Evolutionary conservation across 352 stramenopile species (phyloP).

Genomic region (Blastocystis sp.): DNA sequence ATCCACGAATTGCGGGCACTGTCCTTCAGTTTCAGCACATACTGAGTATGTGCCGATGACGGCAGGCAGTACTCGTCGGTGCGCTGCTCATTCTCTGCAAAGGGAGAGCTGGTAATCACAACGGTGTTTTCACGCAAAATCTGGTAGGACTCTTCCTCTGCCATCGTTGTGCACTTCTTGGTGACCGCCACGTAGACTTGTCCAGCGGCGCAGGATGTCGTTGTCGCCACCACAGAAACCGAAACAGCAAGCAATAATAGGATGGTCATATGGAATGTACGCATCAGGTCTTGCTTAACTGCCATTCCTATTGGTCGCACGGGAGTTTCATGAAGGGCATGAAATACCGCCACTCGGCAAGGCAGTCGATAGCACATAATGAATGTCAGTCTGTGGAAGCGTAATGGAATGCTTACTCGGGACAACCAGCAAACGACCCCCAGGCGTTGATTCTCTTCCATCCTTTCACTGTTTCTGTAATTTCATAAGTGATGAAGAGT

Average conservation of each 20-base stretch:
- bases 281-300: neutral
- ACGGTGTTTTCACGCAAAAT: neutral
- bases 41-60: neutral
- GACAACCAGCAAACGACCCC: too few relatives aligned
- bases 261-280: neutral
- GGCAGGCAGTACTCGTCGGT: conserved; percentile 3
- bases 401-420: too few relatives aligned
- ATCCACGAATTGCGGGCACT: neutral
- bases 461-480: neutral
- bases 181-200: conserved; percentile 38
- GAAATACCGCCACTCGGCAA: too few relatives aligned
- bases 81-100: neutral
- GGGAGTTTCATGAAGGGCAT: too few relatives aligned
- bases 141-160: conserved; percentile 8
- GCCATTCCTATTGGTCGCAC: neutral
- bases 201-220: neutral
- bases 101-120: neutral
- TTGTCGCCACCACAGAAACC: neutral
- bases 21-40: conserved; percentile 6
- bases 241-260: neutral
- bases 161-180: conserved; percentile 29
- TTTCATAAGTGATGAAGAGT: neutral
- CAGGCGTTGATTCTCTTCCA: too few relatives aligned
- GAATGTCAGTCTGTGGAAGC: too few relatives aligned
- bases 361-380: too few relatives aligned